Conservation (phyloP, 208 protist species). For the Crithidia brevicula region DNA sequence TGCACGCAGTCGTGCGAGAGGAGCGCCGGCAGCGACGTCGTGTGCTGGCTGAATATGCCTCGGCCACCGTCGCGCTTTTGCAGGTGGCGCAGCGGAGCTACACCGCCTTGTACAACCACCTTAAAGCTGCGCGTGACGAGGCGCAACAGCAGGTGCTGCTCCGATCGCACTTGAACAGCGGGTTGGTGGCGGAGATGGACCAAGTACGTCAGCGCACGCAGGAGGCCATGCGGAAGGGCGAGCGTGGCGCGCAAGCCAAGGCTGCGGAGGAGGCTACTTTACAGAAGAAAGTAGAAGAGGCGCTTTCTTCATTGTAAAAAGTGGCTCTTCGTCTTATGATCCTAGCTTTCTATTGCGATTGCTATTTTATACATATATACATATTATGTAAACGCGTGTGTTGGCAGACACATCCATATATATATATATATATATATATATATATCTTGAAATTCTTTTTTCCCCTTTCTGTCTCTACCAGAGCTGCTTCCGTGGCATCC, state of each 20-base stretch:
- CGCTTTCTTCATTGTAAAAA: conserved; percentile 10
- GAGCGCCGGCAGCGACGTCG: conserved; percentile 26
- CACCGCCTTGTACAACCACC: conserved; percentile 3
- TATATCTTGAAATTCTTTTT: no score
- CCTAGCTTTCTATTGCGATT: neutral
- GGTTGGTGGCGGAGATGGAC: conserved; percentile 9
- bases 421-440: no score
- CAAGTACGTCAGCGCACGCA: conserved; percentile 20
- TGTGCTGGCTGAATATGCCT: conserved; percentile 20
- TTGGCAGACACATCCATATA: no score
- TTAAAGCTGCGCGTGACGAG: conserved; percentile 18
- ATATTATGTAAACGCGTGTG: no score
- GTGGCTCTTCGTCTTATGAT: neutral
- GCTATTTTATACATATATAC: no score
- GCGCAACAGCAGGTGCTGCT: conserved; percentile 36
- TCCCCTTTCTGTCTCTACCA: no score
- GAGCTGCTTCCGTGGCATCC: no score
- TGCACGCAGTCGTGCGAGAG: conserved; percentile 3
- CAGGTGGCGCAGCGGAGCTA: conserved; percentile 19
- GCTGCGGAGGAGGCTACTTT: conserved; percentile 41
- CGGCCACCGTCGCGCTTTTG: conserved; percentile 10
- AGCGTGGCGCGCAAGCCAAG: neutral
- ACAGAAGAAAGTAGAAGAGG: conserved; percentile 40
- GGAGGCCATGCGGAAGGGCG: conserved; percentile 8
- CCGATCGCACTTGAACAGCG: conserved; percentile 27